Evolutionary conservation across 495 filamentous ascomycete species (phyloP), one percentile per base, ranked within the genome.

Genomic region (Pyrenula massariospora): DNA sequence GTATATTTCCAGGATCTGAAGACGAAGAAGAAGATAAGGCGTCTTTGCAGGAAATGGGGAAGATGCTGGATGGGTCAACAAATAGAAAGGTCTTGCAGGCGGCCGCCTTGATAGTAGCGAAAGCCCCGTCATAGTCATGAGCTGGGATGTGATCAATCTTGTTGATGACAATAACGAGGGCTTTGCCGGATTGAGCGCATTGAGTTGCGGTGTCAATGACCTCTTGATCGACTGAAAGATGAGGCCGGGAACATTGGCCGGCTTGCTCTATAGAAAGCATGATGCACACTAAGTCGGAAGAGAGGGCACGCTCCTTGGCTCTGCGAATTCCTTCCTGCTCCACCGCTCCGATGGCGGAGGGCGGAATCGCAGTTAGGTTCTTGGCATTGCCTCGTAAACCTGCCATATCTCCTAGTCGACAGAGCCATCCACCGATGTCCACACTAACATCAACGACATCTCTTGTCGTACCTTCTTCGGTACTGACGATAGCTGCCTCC

Each of bases 391-490:
- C 51, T 22, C 65, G 68, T 25, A 98, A 81, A 0, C 93, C 93
- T 21, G 93, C 93, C 60, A 92, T 96, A 68, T 98, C 93, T 20
- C 89, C 92, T 53, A 97, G 78, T 19, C 86, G 85, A 62, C 90
- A 93, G 58, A 88, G 83, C 71, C 85, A 98, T 0, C 93, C 93
- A 0, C 86, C 84, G 48, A 98, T 77, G 69, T 98, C 94, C 12
- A 98, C 76, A 21, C 88, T 88, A 0, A 94, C 85, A 69, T 97
- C 93, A 19, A 98, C 85, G 24, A 97, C 85, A 77, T 97, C 94
- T 42, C 93, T 73, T 1, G 93, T 98, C 0, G 93, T 98, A 0
- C 93, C 93, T 25, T 88, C 88, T 65, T 97, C 92, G 0, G 80
- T 74, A 50, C 89, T 95, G 2, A 97, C 94, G 65, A 98, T 98